Percentiles rank a stretch among this genome's conserved stretches.
Evolutionary conservation across 495 filamentous ascomycete genomes (phyloP).

Genomic region (Aspergillus ellipticus): DNA sequence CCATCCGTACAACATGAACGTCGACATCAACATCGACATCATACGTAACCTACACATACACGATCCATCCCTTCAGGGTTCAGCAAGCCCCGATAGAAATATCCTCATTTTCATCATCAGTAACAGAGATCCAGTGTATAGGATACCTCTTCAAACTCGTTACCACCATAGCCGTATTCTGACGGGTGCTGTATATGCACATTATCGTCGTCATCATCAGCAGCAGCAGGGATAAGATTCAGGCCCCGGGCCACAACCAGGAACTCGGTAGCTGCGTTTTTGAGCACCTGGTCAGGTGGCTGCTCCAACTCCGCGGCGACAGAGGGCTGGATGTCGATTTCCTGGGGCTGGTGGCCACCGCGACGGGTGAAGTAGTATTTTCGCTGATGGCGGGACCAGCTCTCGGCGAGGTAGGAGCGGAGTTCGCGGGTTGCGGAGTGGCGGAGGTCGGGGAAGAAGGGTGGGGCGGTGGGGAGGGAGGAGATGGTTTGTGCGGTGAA

Average conservation of each 20-base stretch:
- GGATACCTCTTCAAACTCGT: no score
- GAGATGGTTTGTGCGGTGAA: background rate
- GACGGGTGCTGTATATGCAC: background rate
- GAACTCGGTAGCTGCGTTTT: background rate
- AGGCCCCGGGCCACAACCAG: background rate
- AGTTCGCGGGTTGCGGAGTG: constrained; percentile 33
- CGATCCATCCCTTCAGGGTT: no score
- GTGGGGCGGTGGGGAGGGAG: constrained; percentile 5
- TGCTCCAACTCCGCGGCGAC: constrained; percentile 20
- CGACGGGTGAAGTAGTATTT: constrained; percentile 43
- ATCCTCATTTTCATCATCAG: no score
- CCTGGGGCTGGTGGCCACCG: constrained; percentile 31
- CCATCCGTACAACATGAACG: no score
- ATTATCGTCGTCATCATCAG: background rate
- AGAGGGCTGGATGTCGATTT: constrained; percentile 26
- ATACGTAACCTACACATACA: no score
- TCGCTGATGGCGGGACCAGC: constrained; percentile 35
- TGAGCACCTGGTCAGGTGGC: background rate
- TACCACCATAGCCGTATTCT: no score
- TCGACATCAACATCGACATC: no score
- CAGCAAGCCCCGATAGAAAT: no score
- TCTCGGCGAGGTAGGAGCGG: constrained; percentile 32
- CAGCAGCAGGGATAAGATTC: background rate
- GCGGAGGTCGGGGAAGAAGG: constrained; percentile 24
- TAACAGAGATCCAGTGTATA: no score